phyloP scores from a whole-genome alignment of 2,329 filamentous ascomycete species.

The Ophiostoma tasmaniense region DNA sequence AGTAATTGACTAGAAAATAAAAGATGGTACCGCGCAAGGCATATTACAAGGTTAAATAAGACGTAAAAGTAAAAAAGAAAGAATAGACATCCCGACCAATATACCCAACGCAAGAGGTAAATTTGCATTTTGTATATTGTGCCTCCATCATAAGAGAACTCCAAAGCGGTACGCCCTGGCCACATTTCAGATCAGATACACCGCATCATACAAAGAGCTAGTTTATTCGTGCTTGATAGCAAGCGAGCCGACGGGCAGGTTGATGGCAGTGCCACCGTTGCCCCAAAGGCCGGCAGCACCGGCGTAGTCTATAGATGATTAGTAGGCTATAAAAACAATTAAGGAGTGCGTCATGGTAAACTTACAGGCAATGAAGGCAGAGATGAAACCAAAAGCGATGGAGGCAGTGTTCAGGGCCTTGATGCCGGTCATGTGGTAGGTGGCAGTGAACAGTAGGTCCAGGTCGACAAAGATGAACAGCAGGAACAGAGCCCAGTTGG shows the following conservation, averaged over 20 bases:
- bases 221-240: slow-evolving; percentile 13
- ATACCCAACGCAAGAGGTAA: too few relatives aligned
- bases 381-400: slow-evolving; percentile 14
- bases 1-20: not conserved
- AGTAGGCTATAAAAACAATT: not conserved
- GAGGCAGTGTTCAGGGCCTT: slow-evolving; percentile 13
- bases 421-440: slow-evolving; percentile 13
- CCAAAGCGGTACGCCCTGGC: too few relatives aligned
- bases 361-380: slow-evolving; percentile 17
- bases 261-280: slow-evolving; percentile 16
- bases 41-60: not conserved
- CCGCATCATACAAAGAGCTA: too few relatives aligned
- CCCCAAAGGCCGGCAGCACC: slow-evolving; percentile 17
- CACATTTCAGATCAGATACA: too few relatives aligned
- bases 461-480: slow-evolving; percentile 16
- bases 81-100: not conserved
- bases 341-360: not conserved
- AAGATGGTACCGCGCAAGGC: not conserved
- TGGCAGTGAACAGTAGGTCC: slow-evolving; percentile 17
- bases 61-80: not conserved
- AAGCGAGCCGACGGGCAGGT: slow-evolving; percentile 18
- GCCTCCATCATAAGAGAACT: too few relatives aligned
- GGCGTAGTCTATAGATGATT: slow-evolving; percentile 13
- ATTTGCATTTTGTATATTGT: too few relatives aligned
- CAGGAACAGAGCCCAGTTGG: slow-evolving; percentile 14